Evolutionary conservation across 495 filamentous ascomycete species (phyloP), one percentile per base, ranked within the genome.

Genomic region (Penicillium bialowiezense): DNA sequence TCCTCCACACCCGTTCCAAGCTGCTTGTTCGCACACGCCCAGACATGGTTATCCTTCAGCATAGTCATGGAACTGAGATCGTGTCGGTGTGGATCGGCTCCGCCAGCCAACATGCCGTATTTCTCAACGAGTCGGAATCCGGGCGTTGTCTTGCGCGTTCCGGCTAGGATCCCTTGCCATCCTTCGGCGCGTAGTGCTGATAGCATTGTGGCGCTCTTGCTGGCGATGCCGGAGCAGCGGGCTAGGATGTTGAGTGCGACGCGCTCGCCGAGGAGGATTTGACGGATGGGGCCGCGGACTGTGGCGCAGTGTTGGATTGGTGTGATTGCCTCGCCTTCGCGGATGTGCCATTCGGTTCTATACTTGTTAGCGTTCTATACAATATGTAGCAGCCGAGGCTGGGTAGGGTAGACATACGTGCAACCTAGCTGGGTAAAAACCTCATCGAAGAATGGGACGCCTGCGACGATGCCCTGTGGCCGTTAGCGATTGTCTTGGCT

Each of bases 31-130:
- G 76, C 79, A 54, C 85, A 84, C 32, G 89, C 88, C 87, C 89
- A 95, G 23, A 98, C 83, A 65, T 98, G 93, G 64, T 98, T 98
- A 69, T 98, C 93, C 73, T 98, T 98, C 41, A 98, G 76, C 93
- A 98, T 98, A 19, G 88, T 90, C 93, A 98, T 97, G 35, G 84
- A 78, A 52, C 85, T 90, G 31, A 98, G 71, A 68, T 97, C 95
- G 68, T 96, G 88, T 12, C 93, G 80, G 63, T 98, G 95, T 1
- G 85, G 81, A 63, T 98, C 93, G 26, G 86, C 88, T 14, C 95
- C 95, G 15, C 91, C 93, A 12, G 96, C 84, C 12, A 96, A 72
- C 83, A 98, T 95, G 41, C 89, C 93, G 65, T 97, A 98, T 74
- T 98, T 98, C 75, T 98, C 93, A 2, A 97, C 91, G 7, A 98